phyloP scores from a whole-genome alignment of 2,329 filamentous ascomycete genomes.

The Cercospora sp. region DNA sequence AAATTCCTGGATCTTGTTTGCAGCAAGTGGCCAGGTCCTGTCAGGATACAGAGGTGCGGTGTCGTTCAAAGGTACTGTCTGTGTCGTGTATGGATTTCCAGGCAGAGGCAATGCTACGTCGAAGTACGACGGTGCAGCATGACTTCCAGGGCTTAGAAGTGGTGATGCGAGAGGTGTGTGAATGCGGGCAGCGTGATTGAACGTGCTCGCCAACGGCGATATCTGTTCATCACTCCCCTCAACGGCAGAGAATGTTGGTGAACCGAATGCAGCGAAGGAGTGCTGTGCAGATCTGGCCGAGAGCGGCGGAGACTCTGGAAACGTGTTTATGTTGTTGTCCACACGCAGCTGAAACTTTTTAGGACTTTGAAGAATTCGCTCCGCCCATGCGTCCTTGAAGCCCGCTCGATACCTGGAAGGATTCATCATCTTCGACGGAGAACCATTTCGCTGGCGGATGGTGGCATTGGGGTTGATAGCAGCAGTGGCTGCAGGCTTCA shows the following conservation, averaged over 20 bases:
- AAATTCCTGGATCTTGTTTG: slow-evolving; percentile 34
- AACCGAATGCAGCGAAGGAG: slow-evolving; percentile 37
- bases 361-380: slow-evolving; percentile 48
- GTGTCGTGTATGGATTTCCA: slow-evolving; percentile 25
- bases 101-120: slow-evolving; percentile 24
- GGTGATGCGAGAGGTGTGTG: slow-evolving; percentile 36
- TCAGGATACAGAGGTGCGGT: slow-evolving; percentile 35
- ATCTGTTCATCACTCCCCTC: slow-evolving; percentile 34
- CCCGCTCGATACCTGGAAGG: slow-evolving; percentile 49
- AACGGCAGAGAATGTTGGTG: slow-evolving; percentile 25
- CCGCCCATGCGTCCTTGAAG: slow-evolving; percentile 54
- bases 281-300: slow-evolving; percentile 46
- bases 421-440: slow-evolving; percentile 55
- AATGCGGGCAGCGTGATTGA: slow-evolving; percentile 35
- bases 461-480: slow-evolving; percentile 28
- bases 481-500: slow-evolving; percentile 32
- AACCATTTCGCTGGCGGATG: slow-evolving; percentile 35
- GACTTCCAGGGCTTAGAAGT: slow-evolving; percentile 27
- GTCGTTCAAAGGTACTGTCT: slow-evolving; percentile 34
- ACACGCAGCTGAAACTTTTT: slow-evolving; percentile 54
- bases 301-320: slow-evolving; percentile 49
- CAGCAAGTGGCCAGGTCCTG: slow-evolving; percentile 27
- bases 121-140: slow-evolving; percentile 28
- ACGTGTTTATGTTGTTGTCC: slow-evolving; percentile 43
- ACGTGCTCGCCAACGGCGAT: slow-evolving; percentile 35